Percentiles rank a stretch among this genome's conserved stretches.
Evolutionary conservation across 2,329 filamentous ascomycete genomes (phyloP).

Genomic region (Talaromyces sp.): DNA sequence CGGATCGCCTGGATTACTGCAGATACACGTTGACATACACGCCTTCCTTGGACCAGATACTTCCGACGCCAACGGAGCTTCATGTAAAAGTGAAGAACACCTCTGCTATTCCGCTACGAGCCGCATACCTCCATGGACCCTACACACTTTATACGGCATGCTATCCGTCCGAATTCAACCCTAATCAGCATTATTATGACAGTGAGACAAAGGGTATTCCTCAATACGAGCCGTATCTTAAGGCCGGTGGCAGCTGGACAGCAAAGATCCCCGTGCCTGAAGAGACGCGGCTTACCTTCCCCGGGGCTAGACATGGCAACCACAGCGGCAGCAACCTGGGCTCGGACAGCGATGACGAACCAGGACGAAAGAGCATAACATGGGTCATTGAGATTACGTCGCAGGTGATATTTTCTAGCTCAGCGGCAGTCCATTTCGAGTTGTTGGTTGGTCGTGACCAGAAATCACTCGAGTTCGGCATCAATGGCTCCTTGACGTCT

Average conservation of each 20-base stretch:
- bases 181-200: slow-evolving; percentile 71
- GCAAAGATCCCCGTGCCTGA: slow-evolving; percentile 78
- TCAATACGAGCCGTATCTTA: slow-evolving; percentile 93
- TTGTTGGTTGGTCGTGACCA: slow-evolving; percentile 80
- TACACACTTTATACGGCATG: slow-evolving; percentile 87
- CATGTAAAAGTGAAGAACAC: slow-evolving; percentile 89
- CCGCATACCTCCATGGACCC: slow-evolving; percentile 92
- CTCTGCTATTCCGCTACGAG: slow-evolving; percentile 82
- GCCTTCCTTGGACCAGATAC: slow-evolving; percentile 80
- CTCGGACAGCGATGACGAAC: slow-evolving; percentile 25
- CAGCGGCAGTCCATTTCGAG: slow-evolving; percentile 84
- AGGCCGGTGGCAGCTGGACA: slow-evolving; percentile 84
- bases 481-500: slow-evolving; percentile 53
- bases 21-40: slow-evolving; percentile 86
- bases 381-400: slow-evolving; percentile 92
- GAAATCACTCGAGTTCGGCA: slow-evolving; percentile 70
- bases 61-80: slow-evolving; percentile 77
- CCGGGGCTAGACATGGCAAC: slow-evolving; percentile 31
- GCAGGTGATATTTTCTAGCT: slow-evolving; percentile 89
- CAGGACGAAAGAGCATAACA: slow-evolving; percentile 56
- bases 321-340: slow-evolving; percentile 28
- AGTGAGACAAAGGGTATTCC: slow-evolving; percentile 71
- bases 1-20: slow-evolving; percentile 3
- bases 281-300: slow-evolving; percentile 57
- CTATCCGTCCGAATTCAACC: slow-evolving; percentile 78